phyloP scores from a whole-genome alignment of 2,329 filamentous ascomycete genomes.

The Teratosphaeria pseudoeucalypti region DNA sequence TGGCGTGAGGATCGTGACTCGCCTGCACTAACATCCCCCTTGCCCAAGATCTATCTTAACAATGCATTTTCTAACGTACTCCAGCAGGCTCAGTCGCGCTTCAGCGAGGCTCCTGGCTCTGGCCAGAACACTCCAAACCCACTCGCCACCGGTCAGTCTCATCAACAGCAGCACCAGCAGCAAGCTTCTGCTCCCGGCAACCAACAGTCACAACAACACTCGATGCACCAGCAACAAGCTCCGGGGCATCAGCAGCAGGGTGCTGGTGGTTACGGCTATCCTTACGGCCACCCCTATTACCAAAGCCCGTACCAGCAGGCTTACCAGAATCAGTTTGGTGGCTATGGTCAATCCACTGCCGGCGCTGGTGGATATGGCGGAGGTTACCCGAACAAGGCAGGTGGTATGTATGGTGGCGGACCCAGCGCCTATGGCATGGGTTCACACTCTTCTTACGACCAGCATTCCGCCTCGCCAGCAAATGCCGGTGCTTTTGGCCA shows the following conservation, averaged over 20 bases:
- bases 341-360: conserved; percentile 34
- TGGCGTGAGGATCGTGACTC: neutral
- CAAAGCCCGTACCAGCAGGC: conserved; percentile 51
- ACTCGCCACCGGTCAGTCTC: conserved; percentile 47
- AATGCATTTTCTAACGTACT: conserved; percentile 22
- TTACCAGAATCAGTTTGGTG: conserved; percentile 52
- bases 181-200: conserved; percentile 27
- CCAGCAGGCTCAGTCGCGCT: conserved; percentile 53
- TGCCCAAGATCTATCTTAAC: conserved; percentile 5
- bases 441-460: conserved; percentile 48
- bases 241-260: conserved; percentile 38
- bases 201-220: conserved; percentile 29
- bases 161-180: conserved; percentile 38
- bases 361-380: conserved; percentile 33
- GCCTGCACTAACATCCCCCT: conserved; percentile 1
- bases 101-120: conserved; percentile 70
- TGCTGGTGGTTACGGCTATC: conserved; percentile 42
- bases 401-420: conserved; percentile 53
- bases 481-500: conserved; percentile 45
- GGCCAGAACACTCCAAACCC: conserved; percentile 88
- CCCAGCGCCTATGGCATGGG: conserved; percentile 50
- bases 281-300: conserved; percentile 51
- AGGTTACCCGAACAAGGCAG: conserved; percentile 33
- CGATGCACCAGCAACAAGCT: conserved; percentile 22
- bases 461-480: conserved; percentile 53